These are phyloP conservation scores for Diplotaxis tenuifolia DNA, from an alignment of 345 rosid genomes.

Conservation along the genomic window DNA sequence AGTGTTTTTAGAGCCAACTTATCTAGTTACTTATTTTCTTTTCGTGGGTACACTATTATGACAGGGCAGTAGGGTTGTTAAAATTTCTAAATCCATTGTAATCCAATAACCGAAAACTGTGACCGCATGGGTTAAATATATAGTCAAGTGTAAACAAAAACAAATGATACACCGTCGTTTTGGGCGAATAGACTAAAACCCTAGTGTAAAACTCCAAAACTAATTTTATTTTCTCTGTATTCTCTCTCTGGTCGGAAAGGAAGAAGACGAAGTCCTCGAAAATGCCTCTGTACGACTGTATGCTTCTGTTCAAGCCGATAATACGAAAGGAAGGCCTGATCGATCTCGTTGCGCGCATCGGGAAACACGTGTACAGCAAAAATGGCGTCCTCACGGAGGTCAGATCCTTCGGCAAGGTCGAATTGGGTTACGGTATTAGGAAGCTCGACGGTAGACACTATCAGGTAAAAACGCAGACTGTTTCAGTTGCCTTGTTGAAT, in stretches of 20 bases:
- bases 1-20: too few relatives aligned
- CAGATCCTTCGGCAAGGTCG: conserved; percentile 62
- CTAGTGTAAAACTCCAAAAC: conserved; percentile 6
- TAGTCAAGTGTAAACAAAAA: not conserved
- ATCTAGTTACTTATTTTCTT: too few relatives aligned
- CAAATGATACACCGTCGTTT: not conserved
- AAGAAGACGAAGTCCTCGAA: not conserved
- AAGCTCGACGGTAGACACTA: conserved; percentile 72
- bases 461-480: conserved; percentile 45
- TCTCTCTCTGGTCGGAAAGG: not conserved
- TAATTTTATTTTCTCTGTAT: not conserved
- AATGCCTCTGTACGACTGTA: conserved; percentile 93
- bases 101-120: too few relatives aligned
- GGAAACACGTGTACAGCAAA: conserved; percentile 62
- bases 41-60: too few relatives aligned
- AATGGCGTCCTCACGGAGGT: conserved; percentile 74
- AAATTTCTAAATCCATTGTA: too few relatives aligned
- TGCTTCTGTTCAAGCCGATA: conserved; percentile 77
- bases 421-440: conserved; percentile 83
- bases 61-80: too few relatives aligned
- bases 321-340: conserved; percentile 49
- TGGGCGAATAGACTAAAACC: conserved; percentile 13
- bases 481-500: not conserved
- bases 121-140: too few relatives aligned
- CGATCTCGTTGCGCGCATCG: conserved; percentile 65